Percentiles rank a stretch among this genome's conserved stretches.
phyloP scores from a whole-genome alignment of 768 basidiomycete species.

The Panaeolus papilionaceus region DNA sequence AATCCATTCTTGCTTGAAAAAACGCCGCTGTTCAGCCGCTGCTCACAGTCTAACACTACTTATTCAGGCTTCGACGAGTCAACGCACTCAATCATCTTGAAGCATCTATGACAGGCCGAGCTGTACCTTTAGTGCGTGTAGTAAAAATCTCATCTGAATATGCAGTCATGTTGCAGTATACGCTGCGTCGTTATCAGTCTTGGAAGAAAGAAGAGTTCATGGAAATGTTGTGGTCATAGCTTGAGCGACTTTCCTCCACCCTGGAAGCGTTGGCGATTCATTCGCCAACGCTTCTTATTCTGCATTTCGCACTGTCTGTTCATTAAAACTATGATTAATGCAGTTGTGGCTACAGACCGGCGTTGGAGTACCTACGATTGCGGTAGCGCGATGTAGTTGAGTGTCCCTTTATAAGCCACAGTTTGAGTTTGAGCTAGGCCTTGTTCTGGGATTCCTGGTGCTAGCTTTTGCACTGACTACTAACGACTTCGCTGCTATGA shows the following conservation, averaged over 20 bases:
- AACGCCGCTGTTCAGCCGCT: slow-evolving; percentile 3
- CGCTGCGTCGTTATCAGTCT: neutral
- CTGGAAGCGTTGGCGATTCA: neutral
- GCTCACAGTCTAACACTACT: neutral
- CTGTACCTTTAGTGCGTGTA: neutral
- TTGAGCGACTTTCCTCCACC: neutral
- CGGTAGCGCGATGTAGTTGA: neutral
- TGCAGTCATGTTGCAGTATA: neutral
- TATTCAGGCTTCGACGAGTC: neutral
- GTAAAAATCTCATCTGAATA: neutral
- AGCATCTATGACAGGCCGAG: neutral
- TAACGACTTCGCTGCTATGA: slow-evolving; percentile 18
- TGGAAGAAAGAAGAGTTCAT: neutral
- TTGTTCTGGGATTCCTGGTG: neutral
- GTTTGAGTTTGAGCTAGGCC: neutral
- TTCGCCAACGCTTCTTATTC: neutral
- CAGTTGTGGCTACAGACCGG: neutral
- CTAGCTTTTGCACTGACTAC: neutral
- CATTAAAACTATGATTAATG: slow-evolving; percentile 14
- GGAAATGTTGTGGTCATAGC: neutral
- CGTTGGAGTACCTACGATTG: neutral
- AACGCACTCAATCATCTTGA: neutral
- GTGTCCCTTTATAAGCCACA: neutral
- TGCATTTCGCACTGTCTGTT: neutral
- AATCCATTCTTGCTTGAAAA: slow-evolving; percentile 3